Evolutionary conservation across 139 green algal genomes (phyloP).

Genomic region (Chlamydomonas applanata): DNA sequence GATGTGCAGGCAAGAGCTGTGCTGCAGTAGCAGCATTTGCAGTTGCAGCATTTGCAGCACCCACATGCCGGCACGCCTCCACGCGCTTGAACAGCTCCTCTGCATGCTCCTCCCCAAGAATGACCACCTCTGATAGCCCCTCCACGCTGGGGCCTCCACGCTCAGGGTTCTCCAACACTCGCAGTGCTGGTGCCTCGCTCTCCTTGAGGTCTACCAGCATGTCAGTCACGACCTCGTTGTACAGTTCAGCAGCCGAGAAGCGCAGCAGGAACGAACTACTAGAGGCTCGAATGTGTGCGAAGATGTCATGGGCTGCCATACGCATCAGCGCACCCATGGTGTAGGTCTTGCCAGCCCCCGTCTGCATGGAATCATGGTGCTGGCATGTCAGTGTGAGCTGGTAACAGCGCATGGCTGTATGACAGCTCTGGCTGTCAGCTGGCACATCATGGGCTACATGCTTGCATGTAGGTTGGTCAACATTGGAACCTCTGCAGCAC

Average conservation of each 20-base stretch:
- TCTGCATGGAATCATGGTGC: constrained; percentile 44
- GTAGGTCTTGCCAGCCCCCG: constrained; percentile 61
- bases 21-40: neutral
- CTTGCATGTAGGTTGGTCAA: too few relatives aligned
- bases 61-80: constrained; percentile 45
- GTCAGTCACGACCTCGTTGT: constrained; percentile 53
- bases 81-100: constrained; percentile 44
- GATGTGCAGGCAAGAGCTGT: neutral
- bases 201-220: neutral
- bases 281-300: constrained; percentile 28
- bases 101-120: constrained; percentile 48
- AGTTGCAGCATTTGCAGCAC: constrained; percentile 8
- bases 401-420: too few relatives aligned
- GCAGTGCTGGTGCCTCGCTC: constrained; percentile 20
- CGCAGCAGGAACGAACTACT: constrained; percentile 34
- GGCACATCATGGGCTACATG: too few relatives aligned
- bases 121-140: constrained; percentile 42
- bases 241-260: constrained; percentile 65
- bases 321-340: constrained; percentile 55
- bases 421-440: too few relatives aligned
- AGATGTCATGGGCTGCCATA: constrained; percentile 44
- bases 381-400: too few relatives aligned
- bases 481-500: too few relatives aligned
- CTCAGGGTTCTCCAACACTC: constrained; percentile 51
- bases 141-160: constrained; percentile 44